Evolutionary conservation across 2,329 filamentous ascomycete species (phyloP).

Genomic region (Ceratocystis cubensis): DNA sequence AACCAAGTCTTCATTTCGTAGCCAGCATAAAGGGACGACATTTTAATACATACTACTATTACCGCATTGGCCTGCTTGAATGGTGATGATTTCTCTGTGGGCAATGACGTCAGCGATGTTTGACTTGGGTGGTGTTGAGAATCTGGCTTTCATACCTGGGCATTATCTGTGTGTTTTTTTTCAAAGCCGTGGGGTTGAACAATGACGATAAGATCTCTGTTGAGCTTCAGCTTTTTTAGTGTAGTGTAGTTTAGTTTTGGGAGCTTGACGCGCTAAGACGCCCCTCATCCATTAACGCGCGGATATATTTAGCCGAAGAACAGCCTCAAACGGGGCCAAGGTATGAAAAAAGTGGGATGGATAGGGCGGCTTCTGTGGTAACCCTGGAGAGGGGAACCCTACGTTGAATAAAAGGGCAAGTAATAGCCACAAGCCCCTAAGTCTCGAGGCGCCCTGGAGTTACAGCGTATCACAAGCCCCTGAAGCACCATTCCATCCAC

Average conservation of each 20-base stretch:
- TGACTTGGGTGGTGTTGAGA: background rate
- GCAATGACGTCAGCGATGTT: conserved; percentile 7
- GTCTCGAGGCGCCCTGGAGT: background rate
- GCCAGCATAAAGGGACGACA: background rate
- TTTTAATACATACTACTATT: conserved; percentile 71
- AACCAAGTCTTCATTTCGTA: background rate
- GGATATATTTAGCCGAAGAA: background rate
- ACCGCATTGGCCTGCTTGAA: conserved; percentile 97
- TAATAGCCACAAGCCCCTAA: background rate
- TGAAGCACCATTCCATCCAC: background rate
- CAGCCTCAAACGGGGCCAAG: background rate
- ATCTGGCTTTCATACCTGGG: conserved; percentile 20
- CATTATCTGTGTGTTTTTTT: conserved; percentile 16
- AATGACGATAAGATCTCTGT: conserved; percentile 8
- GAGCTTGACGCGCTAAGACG: background rate
- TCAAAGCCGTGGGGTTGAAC: background rate
- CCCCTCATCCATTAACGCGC: background rate
- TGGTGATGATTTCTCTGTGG: conserved; percentile 90
- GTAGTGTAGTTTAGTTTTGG: background rate
- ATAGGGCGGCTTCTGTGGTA: background rate
- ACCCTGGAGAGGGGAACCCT: background rate
- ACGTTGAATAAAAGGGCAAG: background rate
- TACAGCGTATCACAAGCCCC: background rate
- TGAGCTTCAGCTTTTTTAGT: conserved; percentile 9
- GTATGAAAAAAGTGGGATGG: background rate